phyloP scores from a whole-genome alignment of 2,329 filamentous ascomycete species.

The Onygenales sp. region DNA sequence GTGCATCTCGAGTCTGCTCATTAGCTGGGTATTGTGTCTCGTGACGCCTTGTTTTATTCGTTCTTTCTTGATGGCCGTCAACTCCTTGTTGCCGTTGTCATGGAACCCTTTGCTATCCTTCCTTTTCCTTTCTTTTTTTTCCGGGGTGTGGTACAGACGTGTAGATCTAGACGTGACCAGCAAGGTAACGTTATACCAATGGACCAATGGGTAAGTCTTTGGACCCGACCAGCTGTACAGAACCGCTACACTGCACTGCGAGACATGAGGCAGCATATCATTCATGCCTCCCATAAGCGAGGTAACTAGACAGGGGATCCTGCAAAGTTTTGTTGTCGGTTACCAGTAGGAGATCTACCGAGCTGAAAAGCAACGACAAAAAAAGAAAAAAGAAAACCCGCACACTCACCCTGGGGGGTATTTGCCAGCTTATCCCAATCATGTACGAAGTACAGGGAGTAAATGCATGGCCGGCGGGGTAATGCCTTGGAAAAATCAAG shows the following conservation, averaged over 20 bases:
- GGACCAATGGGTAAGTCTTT: neutral
- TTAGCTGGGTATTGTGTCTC: neutral
- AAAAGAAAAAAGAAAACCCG: neutral
- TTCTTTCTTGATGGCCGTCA: neutral
- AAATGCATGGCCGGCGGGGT: neutral
- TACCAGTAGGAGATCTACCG: conserved; percentile 3
- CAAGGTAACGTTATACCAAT: neutral
- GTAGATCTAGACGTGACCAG: neutral
- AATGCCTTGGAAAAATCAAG: neutral
- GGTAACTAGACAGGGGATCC: neutral
- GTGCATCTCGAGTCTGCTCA: neutral
- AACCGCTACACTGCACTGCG: neutral
- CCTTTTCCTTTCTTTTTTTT: neutral
- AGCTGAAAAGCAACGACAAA: neutral
- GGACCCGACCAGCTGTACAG: neutral
- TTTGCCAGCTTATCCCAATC: neutral
- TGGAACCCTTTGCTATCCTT: neutral
- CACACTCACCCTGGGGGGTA: neutral
- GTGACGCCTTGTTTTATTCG: neutral
- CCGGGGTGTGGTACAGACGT: neutral
- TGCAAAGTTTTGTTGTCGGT: neutral
- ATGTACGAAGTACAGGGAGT: neutral
- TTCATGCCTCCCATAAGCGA: neutral
- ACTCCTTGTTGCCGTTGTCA: neutral
- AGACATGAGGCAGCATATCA: neutral